phyloP scores from a whole-genome alignment of 2,329 filamentous ascomycete species.

The Cladophialophora yegresii region DNA sequence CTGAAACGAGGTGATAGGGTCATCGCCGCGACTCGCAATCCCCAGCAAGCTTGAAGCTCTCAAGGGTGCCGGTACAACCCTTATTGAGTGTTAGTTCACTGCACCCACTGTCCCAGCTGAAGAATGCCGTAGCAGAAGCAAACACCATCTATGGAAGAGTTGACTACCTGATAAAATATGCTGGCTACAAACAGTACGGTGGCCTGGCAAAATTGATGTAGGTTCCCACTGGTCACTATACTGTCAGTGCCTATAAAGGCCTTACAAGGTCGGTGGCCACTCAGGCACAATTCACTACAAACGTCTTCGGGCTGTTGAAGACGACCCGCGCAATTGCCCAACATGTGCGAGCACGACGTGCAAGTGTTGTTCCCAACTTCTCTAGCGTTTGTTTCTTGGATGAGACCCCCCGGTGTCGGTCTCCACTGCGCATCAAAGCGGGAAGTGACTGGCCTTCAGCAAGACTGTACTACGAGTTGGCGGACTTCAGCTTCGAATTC shows the following conservation, averaged over 20 bases:
- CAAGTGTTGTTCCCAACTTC: slow-evolving; percentile 44
- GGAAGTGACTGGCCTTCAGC: slow-evolving; percentile 38
- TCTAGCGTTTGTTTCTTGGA: slow-evolving; percentile 43
- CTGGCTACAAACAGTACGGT: slow-evolving; percentile 39
- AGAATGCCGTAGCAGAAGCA: slow-evolving; percentile 22
- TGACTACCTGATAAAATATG: slow-evolving; percentile 45
- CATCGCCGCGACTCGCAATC: slow-evolving; percentile 43
- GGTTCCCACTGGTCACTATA: neutral
- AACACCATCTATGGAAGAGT: slow-evolving; percentile 35
- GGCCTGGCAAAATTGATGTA: slow-evolving; percentile 39
- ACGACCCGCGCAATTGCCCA: slow-evolving; percentile 44
- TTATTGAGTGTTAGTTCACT: slow-evolving; percentile 38
- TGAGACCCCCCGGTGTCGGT: slow-evolving; percentile 36
- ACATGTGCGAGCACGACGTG: slow-evolving; percentile 40
- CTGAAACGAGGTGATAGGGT: slow-evolving; percentile 42
- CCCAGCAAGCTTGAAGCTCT: slow-evolving; percentile 37
- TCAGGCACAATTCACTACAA: slow-evolving; percentile 42
- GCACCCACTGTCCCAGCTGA: slow-evolving; percentile 21
- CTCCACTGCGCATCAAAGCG: slow-evolving; percentile 45
- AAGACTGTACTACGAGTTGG: slow-evolving; percentile 40
- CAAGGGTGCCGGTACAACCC: slow-evolving; percentile 36
- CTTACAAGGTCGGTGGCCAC: slow-evolving; percentile 34
- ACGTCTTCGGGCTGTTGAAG: slow-evolving; percentile 45
- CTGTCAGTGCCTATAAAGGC: neutral
- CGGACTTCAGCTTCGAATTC: slow-evolving; percentile 41